Evolutionary conservation across 73 alveolate genomes (phyloP), one percentile per base, ranked within the genome.

Genomic region (Paramecium biaurelia): DNA sequence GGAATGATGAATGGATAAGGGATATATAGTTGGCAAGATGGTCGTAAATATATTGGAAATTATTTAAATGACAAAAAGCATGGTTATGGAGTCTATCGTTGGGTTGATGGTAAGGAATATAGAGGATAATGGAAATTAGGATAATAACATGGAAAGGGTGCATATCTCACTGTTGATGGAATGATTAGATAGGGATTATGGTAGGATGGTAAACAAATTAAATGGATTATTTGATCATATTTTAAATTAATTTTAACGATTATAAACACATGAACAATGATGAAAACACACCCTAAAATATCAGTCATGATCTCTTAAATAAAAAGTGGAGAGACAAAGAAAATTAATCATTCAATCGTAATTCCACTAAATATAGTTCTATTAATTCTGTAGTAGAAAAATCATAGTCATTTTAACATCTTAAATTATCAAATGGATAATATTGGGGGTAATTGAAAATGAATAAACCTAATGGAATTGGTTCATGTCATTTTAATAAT

Each of bases 101-200:
- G 98, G 97, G 96, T 96, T n/a, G 97, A 94, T 74, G 97, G 97
- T 34, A 86, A 94, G 35, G 93, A 92, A 70, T 95, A 93, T 49
- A 94, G 92, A 87, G 98, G 98, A 38, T 86, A 88, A 59, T 95
- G 98, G 98, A 89, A 89, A 84, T 76, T 76, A 32, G 98, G 98
- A 12, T 93, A 92, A 92, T 85, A 95, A 70, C 87, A 95, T 84
- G 98, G 98, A 12, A 92, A 92, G 47, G 98, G 98, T 8, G 92
- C 41, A 49, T 95, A 92, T 57, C 85, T 92, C 4, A 30, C 92
- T 5, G 86, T 92, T 1, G 97, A 94, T 86, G 94, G 95, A 0
- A 92, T 63, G 24, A 43, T 74, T 24, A 92, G 92, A 58, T 92
- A 92, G 28, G 97, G 97, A 7, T 34, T 72, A 12, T 94, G 97